Conservation (phyloP, 1,284 basidiomycete species). For the Athelia sp. region DNA sequence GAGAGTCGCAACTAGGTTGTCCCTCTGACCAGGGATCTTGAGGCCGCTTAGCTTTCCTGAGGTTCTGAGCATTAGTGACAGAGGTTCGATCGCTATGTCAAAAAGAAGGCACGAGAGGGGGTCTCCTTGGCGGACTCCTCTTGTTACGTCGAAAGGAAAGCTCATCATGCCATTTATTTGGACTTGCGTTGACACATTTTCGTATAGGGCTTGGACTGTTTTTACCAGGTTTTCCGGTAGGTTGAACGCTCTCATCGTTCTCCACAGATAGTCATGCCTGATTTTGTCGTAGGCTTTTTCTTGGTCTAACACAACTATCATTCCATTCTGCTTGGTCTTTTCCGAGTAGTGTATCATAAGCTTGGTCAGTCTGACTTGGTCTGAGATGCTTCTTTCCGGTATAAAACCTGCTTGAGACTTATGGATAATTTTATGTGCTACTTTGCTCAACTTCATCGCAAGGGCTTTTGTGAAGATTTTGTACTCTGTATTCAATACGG, state of each 20-base stretch:
- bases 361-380: constrained; percentile 17
- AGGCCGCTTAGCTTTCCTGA: constrained; percentile 11
- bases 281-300: constrained; percentile 30
- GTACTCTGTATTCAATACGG: constrained; percentile 27
- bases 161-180: constrained; percentile 22
- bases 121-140: constrained; percentile 28
- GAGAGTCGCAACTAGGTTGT: constrained; percentile 28
- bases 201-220: constrained; percentile 17
- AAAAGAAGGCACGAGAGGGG: constrained; percentile 25
- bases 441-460: constrained; percentile 10
- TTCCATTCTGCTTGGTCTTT: constrained; percentile 15
- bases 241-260: constrained; percentile 10
- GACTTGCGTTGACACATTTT: constrained; percentile 14
- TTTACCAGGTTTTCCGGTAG: constrained; percentile 16
- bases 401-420: constrained; percentile 24
- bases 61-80: constrained; percentile 13
- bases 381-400: constrained; percentile 14
- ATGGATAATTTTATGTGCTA: constrained; percentile 14
- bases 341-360: constrained; percentile 20
- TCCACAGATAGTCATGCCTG: constrained; percentile 23
- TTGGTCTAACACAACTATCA: constrained; percentile 24
- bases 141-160: constrained; percentile 9
- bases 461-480: constrained; percentile 20
- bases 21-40: constrained; percentile 1
- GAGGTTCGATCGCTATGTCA: constrained; percentile 20